Base-by-base conservation (phyloP, 352 stramenopile species). In the Albugo laibachii region DNA sequence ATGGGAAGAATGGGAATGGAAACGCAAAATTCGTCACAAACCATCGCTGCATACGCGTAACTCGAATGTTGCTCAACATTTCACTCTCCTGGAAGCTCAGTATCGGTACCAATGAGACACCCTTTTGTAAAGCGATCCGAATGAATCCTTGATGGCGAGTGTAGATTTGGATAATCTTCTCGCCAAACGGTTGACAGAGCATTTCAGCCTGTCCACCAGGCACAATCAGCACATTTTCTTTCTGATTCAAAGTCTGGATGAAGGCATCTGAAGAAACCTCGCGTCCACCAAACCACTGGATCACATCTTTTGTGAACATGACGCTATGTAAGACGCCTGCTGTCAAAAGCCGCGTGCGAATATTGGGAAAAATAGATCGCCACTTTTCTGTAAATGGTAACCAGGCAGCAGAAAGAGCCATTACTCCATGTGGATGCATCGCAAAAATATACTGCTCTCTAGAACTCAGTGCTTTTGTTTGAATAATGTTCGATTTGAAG, bases 11-110 rank as follows among this genome's bases (percentile, higher is more conserved):
- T 34, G 77, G 77, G 51, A 85, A 78, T 41, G 77, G 77, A 39
- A 91, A 79, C 14, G 70, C 74, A 18, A 91, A 58, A 36, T 68
- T 66, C 50, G 79, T 81, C 46, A 87, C 61, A 37, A 79, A 85
- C 77, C 77, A 91, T 16, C 61, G 59, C 58, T 91, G 74, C 21
- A 91, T 36, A 45, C 62, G 54, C 11, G 77, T 72, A n/a, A 62
- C 65, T n/a, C 63, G 65, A 14, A 91, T 53, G 48, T 87, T 91
- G 58, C 86, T 73, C 65, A 91, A 66, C 48, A 78, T 69, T 41
- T 91, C 77, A 27, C 67, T 71, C 54, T 91, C 77, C 34, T 82
- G 71, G 54, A 83, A 91, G 52, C 74, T 86, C 11, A 91, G 55
- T 27, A 91, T 57, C 0, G 77, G 77, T 19, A 91, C 74, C 1